phyloP scores from a whole-genome alignment of 257 asterid species.

The Solanum sejunctum region DNA sequence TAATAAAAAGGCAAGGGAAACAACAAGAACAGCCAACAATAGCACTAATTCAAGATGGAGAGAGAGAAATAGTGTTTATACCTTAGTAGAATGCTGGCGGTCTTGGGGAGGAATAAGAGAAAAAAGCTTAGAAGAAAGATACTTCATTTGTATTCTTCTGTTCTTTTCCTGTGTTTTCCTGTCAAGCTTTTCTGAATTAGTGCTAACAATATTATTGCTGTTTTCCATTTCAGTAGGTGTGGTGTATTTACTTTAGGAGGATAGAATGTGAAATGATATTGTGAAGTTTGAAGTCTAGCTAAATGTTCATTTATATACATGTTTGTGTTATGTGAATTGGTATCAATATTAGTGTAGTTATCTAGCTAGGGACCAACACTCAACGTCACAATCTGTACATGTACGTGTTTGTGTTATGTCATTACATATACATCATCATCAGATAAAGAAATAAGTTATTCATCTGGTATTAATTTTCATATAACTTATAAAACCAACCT shows the following conservation, averaged over 20 bases:
- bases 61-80: background rate
- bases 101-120: constrained; percentile 17
- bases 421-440: background rate
- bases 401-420: background rate
- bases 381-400: background rate
- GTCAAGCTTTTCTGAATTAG: background rate
- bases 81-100: background rate
- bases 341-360: background rate
- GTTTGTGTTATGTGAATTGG: background rate
- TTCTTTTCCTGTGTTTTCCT: constrained; percentile 14
- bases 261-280: background rate
- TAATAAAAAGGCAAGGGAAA: no score
- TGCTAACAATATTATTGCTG: background rate
- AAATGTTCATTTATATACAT: background rate
- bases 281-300: background rate
- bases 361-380: background rate
- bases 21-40: no score
- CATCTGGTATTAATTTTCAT: no score
- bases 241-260: background rate
- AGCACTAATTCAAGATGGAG: no score
- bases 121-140: constrained; percentile 2
- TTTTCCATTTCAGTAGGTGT: background rate
- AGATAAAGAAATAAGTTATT: no score
- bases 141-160: constrained; percentile 15
- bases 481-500: no score